Percentiles rank a stretch among this genome's conserved stretches.
Conservation (phyloP, 768 basidiomycete species). For the Termitomyces sp. region DNA sequence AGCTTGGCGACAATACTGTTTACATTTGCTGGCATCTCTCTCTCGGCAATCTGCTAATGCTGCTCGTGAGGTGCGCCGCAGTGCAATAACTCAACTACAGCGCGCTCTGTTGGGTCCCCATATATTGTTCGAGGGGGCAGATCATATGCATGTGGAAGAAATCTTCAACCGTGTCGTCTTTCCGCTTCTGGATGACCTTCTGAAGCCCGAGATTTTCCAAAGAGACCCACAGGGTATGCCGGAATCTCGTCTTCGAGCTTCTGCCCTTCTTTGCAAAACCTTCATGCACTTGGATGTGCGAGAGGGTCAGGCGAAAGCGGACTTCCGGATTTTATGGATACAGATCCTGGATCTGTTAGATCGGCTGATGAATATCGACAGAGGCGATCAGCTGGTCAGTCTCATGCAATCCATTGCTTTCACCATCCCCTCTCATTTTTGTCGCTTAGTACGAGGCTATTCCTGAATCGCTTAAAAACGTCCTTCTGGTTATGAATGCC, state of each 20-base stretch:
- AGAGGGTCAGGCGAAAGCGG: constrained; percentile 50
- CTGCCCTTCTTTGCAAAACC: constrained; percentile 87
- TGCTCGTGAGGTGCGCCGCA: constrained; percentile 79
- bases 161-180: constrained; percentile 88
- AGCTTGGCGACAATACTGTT: constrained; percentile 75
- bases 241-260: constrained; percentile 84
- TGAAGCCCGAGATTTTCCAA: constrained; percentile 75
- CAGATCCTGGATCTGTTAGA: constrained; percentile 86
- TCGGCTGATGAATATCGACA: constrained; percentile 81
- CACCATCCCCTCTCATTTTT: constrained; percentile 2
- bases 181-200: constrained; percentile 85
- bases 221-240: constrained; percentile 84
- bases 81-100: constrained; percentile 74
- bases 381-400: constrained; percentile 81
- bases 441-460: constrained; percentile 78
- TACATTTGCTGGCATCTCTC: constrained; percentile 70
- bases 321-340: constrained; percentile 79
- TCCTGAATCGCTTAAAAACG: constrained; percentile 95
- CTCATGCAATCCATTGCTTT: not conserved
- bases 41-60: constrained; percentile 80
- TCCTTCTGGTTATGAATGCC: constrained; percentile 93
- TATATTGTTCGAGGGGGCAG: constrained; percentile 50
- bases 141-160: constrained; percentile 64
- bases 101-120: constrained; percentile 79
- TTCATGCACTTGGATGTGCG: constrained; percentile 92